Evolutionary conservation across 768 basidiomycete genomes (phyloP), one percentile per base, ranked within the genome.

Genomic region (Boletales sp.): DNA sequence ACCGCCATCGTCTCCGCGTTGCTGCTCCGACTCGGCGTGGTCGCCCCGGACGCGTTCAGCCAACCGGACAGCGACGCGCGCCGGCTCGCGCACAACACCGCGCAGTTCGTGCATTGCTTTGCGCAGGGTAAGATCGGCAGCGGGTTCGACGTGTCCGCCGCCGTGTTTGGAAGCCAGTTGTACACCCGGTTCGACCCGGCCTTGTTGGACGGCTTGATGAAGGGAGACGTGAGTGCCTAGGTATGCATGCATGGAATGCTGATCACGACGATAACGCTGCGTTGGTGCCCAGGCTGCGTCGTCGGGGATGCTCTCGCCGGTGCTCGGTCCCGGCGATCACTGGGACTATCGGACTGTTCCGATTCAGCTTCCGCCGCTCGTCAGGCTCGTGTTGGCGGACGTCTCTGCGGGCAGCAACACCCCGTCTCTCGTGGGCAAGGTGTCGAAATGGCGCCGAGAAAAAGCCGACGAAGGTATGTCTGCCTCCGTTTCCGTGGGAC

Each of bases 71-170:
- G 69, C 58, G 70, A 74, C 21, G 82, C 78, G 18, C 72, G 81
- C 52, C 69, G 72, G 52, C 69, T 97, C 15, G 86, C 90, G 0
- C 97, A 99, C 69, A 97, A 97, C 65, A 78, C 90, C 38, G 86
- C 97, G 5, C 97, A 99, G 64, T 97, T 86, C 65, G 81, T 93
- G 8, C 97, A 99, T 67, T 97, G 94, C 63, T 75, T 94, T 34
- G 97, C 95, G 0, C 97, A 99, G 71, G 97, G 97, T 36, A 99
- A 99, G 70, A 86, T 99, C 14, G 97, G 97, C 29, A 93, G 90
- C 61, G 97, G 97, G 7, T 99, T 99, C 71, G 97, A 99, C 62
- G 90, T 99, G 41, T 84, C 91, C 7, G 82, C 92, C 0, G 95
- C 95, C 2, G 89, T 91, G 3, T 98, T 88, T 67, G 97, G 97